Evolutionary conservation across 192 early-diverging fungal genomes (phyloP), one percentile per base, ranked within the genome.

Genomic region (Cetraspora pellucida): DNA sequence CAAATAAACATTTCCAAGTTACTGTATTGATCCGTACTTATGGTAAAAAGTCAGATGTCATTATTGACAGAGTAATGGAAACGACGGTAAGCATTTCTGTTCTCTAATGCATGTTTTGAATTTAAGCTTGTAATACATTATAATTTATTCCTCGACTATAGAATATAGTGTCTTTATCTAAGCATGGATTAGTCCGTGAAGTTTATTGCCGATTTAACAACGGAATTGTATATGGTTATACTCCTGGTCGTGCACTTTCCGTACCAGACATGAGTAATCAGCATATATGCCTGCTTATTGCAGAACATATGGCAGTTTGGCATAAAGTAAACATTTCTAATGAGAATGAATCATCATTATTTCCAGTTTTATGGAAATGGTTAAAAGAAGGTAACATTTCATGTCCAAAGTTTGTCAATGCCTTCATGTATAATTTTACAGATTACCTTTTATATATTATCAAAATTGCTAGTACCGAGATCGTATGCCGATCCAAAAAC

Each of bases 201-300:
- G 79, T 97, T 0, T 93, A 95, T 80, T 95, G 91, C 21, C 87
- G 91, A 28, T 97, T 98, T 81, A 80, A 85, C n/a, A 97, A 97
- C 82, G 97, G 97, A 7, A 79, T 98, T 2, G 90, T 96, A 25
- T 97, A 98, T 81, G 97, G 97, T 3, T 98, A 82, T 70, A 88
- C 96, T 27, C 84, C 89, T 10, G 95, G 96, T 6, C 83, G 82
- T 11, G 90, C 92, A 0, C 90, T 91, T 73, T 82, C 85, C 64
- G 89, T 91, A 23, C 82, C 88, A 2, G 91, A 95, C 50, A 93
- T 98, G 93, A 78, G 90, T 17, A 86, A 91, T 75, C 82, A 85
- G 7, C 84, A 89, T 79, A 93, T 90, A 81, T 90, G 92, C 23
- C 69, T 81, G 13, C 88, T 96, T 66, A 91, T 97, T 52, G 95